Conservation (phyloP, 306 rosid genomes). For the Quillaja saponaria region DNA sequence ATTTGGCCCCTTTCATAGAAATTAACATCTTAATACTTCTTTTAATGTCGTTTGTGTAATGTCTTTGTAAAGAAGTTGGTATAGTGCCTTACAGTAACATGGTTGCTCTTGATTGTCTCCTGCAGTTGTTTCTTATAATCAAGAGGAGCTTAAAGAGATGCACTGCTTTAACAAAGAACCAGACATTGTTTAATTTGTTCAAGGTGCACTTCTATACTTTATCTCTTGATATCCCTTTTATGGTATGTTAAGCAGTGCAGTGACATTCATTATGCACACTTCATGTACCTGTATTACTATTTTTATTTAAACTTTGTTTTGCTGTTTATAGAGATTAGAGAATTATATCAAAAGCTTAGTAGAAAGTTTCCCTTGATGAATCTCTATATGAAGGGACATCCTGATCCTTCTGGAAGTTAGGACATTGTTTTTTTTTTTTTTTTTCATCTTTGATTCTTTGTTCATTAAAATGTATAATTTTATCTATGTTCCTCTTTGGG, state of each 20-base stretch:
- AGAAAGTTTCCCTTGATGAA: too few relatives aligned
- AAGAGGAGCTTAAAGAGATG: conserved; percentile 98
- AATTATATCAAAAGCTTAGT: too few relatives aligned
- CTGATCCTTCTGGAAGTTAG: too few relatives aligned
- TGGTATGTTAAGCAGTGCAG: not conserved
- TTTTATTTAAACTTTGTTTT: not conserved
- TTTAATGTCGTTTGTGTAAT: not conserved
- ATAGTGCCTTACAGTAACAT: conserved; percentile 20
- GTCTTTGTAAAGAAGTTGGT: not conserved
- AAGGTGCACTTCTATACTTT: conserved; percentile 59
- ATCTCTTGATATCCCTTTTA: conserved; percentile 18
- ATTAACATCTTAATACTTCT: not conserved
- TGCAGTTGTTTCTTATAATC: conserved; percentile 92
- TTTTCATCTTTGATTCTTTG: too few relatives aligned
- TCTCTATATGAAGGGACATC: too few relatives aligned
- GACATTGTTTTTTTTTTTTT: too few relatives aligned
- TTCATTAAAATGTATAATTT: too few relatives aligned
- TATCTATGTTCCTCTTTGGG: too few relatives aligned
- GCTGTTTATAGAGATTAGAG: not conserved
- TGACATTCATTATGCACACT: conserved; percentile 1
- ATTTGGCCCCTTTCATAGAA: too few relatives aligned
- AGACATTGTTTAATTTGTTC: conserved; percentile 81
- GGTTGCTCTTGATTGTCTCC: conserved; percentile 34
- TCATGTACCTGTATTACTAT: not conserved
- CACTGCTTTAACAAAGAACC: conserved; percentile 96